Conservation (phyloP, 129 eudicot genomes). For the Chrysanthemum lavandulifolium region DNA sequence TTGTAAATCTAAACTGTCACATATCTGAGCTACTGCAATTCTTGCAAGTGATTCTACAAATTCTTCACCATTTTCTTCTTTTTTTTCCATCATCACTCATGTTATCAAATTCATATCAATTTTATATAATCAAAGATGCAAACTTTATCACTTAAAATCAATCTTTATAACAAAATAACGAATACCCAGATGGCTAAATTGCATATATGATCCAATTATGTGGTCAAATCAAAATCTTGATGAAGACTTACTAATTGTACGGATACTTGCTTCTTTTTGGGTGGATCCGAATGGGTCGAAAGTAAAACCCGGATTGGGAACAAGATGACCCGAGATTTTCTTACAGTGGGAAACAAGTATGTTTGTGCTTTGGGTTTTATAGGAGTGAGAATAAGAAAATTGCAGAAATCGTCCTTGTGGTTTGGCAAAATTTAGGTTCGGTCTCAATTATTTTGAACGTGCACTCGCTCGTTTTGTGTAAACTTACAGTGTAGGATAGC, state of each 20-base stretch:
- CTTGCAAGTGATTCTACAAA: constrained; percentile 53
- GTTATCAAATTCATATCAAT: constrained; percentile 56
- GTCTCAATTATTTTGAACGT: too few species aligned
- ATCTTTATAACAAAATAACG: not conserved
- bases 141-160: constrained; percentile 10
- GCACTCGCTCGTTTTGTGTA: too few species aligned
- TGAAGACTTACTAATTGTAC: too few species aligned
- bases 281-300: not conserved
- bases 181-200: constrained; percentile 5
- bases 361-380: not conserved
- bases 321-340: not conserved
- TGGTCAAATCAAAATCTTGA: not conserved
- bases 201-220: not conserved
- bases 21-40: constrained; percentile 72
- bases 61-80: constrained; percentile 30
- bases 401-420: too few species aligned
- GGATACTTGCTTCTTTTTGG: too few species aligned
- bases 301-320: not conserved
- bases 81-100: constrained; percentile 68
- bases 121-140: too few species aligned
- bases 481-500: too few species aligned
- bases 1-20: constrained; percentile 66
- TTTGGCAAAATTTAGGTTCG: too few species aligned
- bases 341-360: not conserved
- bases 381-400: too few species aligned